These are phyloP conservation scores for Hortaea werneckii DNA, from an alignment of 2,329 filamentous ascomycete species.

Conservation along the genomic window DNA sequence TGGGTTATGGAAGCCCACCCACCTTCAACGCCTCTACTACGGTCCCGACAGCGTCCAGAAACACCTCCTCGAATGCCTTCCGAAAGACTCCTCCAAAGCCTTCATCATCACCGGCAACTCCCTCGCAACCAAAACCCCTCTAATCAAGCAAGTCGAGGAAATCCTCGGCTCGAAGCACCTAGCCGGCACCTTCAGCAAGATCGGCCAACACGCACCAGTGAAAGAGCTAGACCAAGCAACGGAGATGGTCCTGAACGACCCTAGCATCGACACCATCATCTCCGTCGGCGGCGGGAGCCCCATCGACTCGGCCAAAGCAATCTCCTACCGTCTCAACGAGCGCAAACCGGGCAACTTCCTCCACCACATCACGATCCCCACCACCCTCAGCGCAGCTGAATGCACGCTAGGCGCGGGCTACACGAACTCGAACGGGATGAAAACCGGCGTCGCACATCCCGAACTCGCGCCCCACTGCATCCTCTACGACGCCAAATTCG, in stretches of 20 bases:
- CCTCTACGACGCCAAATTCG: slow-evolving; percentile 45
- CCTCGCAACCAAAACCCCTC: slow-evolving; percentile 42
- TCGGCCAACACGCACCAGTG: slow-evolving; percentile 47
- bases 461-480: slow-evolving; percentile 38
- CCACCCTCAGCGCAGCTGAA: slow-evolving; percentile 43
- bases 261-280: slow-evolving; percentile 44
- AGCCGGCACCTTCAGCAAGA: slow-evolving; percentile 46
- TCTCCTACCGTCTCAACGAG: slow-evolving; percentile 35
- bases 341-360: slow-evolving; percentile 26
- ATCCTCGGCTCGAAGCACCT: slow-evolving; percentile 40
- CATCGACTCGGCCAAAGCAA: slow-evolving; percentile 44
- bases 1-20: slow-evolving; percentile 42
- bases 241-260: slow-evolving; percentile 34
- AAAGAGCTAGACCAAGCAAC: slow-evolving; percentile 44
- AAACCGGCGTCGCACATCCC: slow-evolving; percentile 36
- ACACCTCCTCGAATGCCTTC: slow-evolving; percentile 38
- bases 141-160: slow-evolving; percentile 42
- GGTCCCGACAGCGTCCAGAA: slow-evolving; percentile 38
- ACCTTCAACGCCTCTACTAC: slow-evolving; percentile 42
- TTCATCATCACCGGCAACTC: slow-evolving; percentile 49
- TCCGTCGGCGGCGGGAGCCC: slow-evolving; percentile 45
- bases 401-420: slow-evolving; percentile 45
- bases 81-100: slow-evolving; percentile 38
- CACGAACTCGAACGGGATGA: slow-evolving; percentile 40
- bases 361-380: slow-evolving; percentile 38